Base-by-base conservation (phyloP, 2,329 filamentous ascomycete genomes). In the Graphiopsis chlorocephala region DNA sequence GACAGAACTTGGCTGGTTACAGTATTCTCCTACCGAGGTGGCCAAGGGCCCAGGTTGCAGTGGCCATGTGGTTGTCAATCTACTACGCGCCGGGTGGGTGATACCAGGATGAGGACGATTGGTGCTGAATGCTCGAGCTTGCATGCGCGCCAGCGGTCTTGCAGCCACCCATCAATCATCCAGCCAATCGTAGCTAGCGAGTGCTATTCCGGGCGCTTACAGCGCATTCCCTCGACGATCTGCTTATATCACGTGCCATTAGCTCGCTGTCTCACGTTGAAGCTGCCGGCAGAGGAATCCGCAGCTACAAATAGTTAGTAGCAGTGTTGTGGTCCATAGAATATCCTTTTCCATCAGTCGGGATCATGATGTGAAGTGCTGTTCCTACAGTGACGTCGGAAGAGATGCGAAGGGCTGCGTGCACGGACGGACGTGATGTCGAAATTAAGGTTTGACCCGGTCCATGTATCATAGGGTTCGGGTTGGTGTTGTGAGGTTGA, bases 21-120 rank as follows among this genome's bases (percentile, higher is more conserved):
- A 33, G 58, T 61, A 61, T 52, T 28, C 58, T 48, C 42, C 58
- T 35, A 45, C 42, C 58, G 58, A 61, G 55, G 33, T 42, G 42
- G 47, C 60, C 60, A 45, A 62, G 60, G 60, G 60, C 15, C 60
- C 47, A 62, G 60, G 60, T 62, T 62, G 47, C 60, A 28, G 48
- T 55, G 60, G 60, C 60, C 60, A 45, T 55, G 48, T 31, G 48
- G 29, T 42, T 20, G 48, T 62, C 60, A 62, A 62, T 62, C 47
- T 55, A 62, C 48, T 62, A 62, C 48, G 60, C 60, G 60, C 60
- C 29, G 42, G 58, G 45, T n/a, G 45, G 33, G 60, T 62, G 60
- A 62, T 45, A 62, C 31, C 29, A 35, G 47, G 8, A 53, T 55
- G 60, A 53, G 48, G 23, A 52, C 58, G 29, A 62, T 62, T 62